Percentiles rank a stretch among this genome's conserved stretches.
phyloP scores from a whole-genome alignment of 129 eudicot genomes.

The Helianthus tuberosus region DNA sequence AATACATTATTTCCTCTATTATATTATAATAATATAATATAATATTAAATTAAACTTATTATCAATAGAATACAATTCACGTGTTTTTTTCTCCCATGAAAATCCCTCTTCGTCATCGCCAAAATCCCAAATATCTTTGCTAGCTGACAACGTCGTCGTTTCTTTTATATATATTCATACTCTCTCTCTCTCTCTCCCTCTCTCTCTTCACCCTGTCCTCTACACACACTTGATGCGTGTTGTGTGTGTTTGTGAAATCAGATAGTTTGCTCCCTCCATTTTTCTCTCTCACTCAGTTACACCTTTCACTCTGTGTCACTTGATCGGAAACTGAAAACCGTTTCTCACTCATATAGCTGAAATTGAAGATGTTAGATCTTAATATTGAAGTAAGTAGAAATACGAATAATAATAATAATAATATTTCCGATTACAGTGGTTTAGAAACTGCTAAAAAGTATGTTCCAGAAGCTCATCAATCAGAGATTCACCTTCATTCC shows the following conservation, averaged over 20 bases:
- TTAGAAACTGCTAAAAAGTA: constrained; percentile 14
- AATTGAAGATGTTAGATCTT: constrained; percentile 65
- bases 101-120: constrained; percentile 27
- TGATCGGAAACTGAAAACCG: constrained; percentile 15
- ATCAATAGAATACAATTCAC: background rate
- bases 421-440: constrained; percentile 9
- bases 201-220: constrained; percentile 5
- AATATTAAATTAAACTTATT: too few relatives aligned
- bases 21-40: too few relatives aligned
- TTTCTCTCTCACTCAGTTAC: constrained; percentile 10
- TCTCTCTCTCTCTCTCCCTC: background rate
- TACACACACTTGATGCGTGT: constrained; percentile 25
- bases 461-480: constrained; percentile 23
- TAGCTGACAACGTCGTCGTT: constrained; percentile 26
- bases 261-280: constrained; percentile 25
- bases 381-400: constrained; percentile 40
- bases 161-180: background rate
- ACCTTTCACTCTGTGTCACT: background rate
- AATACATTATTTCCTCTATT: too few relatives aligned
- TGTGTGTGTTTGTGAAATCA: constrained; percentile 20
- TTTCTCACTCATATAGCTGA: too few relatives aligned
- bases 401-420: background rate
- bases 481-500: constrained; percentile 26
- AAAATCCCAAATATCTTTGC: constrained; percentile 7
- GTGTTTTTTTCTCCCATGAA: background rate